Base-by-base conservation (phyloP, 2,329 filamentous ascomycete genomes). In the Hansfordia pulvinata region DNA sequence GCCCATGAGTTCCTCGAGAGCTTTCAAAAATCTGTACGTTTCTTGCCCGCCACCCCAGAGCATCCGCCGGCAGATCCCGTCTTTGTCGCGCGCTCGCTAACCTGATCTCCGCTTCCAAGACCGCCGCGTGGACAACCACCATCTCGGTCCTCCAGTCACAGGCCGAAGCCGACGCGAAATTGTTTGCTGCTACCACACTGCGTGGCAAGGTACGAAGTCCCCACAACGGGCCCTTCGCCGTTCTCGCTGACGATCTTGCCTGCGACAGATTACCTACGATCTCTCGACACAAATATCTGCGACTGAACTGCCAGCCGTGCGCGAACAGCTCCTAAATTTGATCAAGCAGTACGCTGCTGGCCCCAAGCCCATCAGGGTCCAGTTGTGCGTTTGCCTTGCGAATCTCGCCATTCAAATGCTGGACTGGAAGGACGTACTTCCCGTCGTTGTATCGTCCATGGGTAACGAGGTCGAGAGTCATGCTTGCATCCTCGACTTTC, bases 381-480 rank as follows among this genome's bases (percentile, higher is more conserved):
- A 94, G 58, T 69, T 98, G 34, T 93, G 85, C 51, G 86, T 98
- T 31, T 94, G 86, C 55, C 63, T 98, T 47, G 88, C 88, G 11
- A 88, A 88, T 47, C 60, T 98, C 46, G 90, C 90, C 32, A 93
- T 98, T 44, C 86, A 96, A 58, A 92, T 96, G 84, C 77, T 74
- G 43, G 70, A 77, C 25, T 98, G 90, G 90, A 88, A 92, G 57
- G 80, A 96, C 50, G 90, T 96, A 28, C 62, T 98, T 35, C 65
- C 72, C 24, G 76, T 77, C 27, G 80, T 96, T 25, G 81, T 93
- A 28, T 68, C 75, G 30, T 70, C 81, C 22, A 69, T 96, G 30
- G 78, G 80, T 38, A 72, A 69, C 49, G 78, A 80, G 45, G 71
- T 78, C 33, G 73, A 76, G 46, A 84, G 79, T 50, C 74, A 90